Percentiles rank a stretch among this genome's conserved stretches.
Evolutionary conservation across 768 basidiomycete species (phyloP).

Genomic region (Rhodocollybia butyracea): DNA sequence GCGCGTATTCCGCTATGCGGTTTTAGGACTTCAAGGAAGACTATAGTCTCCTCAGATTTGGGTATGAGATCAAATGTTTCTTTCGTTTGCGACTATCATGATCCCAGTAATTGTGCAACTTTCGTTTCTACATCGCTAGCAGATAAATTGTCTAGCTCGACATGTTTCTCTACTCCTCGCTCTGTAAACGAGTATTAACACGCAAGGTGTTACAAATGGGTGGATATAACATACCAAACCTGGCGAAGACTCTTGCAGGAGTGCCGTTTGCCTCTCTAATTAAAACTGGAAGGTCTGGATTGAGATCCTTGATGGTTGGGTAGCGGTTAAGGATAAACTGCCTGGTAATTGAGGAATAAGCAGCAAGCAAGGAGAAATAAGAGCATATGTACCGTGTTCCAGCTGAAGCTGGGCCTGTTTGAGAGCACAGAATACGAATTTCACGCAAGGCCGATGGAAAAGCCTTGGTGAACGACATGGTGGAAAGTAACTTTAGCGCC

Average conservation of each 20-base stretch:
- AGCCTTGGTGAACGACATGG: conserved; percentile 68
- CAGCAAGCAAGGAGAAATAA: background rate
- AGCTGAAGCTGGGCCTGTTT: conserved; percentile 69
- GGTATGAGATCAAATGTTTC: background rate
- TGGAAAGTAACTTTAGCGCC: background rate
- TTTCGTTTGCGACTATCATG: conserved; percentile 19
- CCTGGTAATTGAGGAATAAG: conserved; percentile 34
- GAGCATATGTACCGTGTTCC: conserved; percentile 64
- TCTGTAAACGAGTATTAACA: conserved; percentile 40
- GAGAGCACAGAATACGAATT: conserved; percentile 77
- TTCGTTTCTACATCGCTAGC: conserved; percentile 68
- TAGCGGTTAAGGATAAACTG: conserved; percentile 79
- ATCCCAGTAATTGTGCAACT: conserved; percentile 62
- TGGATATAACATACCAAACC: conserved; percentile 63
- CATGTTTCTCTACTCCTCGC: conserved; percentile 76
- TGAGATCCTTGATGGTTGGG: conserved; percentile 72
- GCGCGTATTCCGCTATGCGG: too few species aligned
- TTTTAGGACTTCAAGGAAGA: too few species aligned
- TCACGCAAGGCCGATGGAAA: conserved; percentile 79
- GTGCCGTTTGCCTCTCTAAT: conserved; percentile 79
- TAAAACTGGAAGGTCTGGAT: conserved; percentile 82
- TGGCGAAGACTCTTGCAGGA: conserved; percentile 78
- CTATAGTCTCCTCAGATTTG: too few species aligned
- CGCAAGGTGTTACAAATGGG: conserved; percentile 10
- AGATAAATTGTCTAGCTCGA: conserved; percentile 75